Percentiles rank a stretch among this genome's conserved stretches.
Evolutionary conservation across 2,329 filamentous ascomycete genomes (phyloP).

Genomic region (Talaromyces sp.): DNA sequence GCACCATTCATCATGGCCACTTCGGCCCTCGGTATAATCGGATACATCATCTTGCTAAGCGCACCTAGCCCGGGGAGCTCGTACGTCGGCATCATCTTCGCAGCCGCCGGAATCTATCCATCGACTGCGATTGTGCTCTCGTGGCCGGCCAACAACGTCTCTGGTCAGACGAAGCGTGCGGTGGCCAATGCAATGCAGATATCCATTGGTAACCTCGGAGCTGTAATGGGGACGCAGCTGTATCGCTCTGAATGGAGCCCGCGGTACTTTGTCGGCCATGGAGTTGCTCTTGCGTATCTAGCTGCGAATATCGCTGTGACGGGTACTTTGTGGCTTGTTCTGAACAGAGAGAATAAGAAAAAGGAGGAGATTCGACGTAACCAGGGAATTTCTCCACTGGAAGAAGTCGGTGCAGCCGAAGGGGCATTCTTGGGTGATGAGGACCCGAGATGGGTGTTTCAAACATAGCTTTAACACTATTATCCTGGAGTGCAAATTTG

Average conservation of each 20-base stretch:
- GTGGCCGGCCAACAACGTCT: conserved; percentile 10
- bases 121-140: conserved; percentile 20
- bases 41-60: conserved; percentile 7
- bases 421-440: conserved; percentile 58
- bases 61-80: not conserved
- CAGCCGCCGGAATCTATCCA: conserved; percentile 35
- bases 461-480: not conserved
- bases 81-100: conserved; percentile 9
- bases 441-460: conserved; percentile 61
- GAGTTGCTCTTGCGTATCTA: conserved; percentile 62
- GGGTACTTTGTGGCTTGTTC: conserved; percentile 47
- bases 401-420: conserved; percentile 47
- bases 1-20: conserved; percentile 17
- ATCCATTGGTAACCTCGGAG: conserved; percentile 68
- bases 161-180: conserved; percentile 40
- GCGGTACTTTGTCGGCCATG: conserved; percentile 62
- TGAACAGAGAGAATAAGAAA: conserved; percentile 55
- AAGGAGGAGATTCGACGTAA: conserved; percentile 47
- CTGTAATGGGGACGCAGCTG: conserved; percentile 61
- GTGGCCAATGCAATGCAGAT: conserved; percentile 54
- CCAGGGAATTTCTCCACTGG: conserved; percentile 23
- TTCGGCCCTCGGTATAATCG: conserved; percentile 2
- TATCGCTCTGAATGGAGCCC: conserved; percentile 59
- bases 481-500: no score
- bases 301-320: conserved; percentile 55